phyloP scores from a whole-genome alignment of 805 yeast genomes.

The Zygotorulaspora chibaensis region DNA sequence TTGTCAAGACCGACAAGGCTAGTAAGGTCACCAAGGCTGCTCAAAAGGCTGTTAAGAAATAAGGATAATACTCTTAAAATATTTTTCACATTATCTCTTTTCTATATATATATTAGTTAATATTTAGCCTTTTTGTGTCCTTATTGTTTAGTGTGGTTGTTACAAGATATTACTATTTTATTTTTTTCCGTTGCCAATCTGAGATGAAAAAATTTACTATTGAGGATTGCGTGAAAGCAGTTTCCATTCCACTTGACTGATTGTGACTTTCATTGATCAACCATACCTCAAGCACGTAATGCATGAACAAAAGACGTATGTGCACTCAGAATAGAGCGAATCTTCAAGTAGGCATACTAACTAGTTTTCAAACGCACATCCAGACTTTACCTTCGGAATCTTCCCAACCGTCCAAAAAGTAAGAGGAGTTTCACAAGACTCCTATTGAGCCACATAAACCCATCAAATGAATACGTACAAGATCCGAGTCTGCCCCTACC shows the following conservation, averaged over 20 bases:
- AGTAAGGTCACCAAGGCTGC: slow-evolving; percentile 98
- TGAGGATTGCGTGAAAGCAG: too few relatives aligned
- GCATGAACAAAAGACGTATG: too few relatives aligned
- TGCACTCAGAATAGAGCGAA: too few relatives aligned
- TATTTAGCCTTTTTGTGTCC: slow-evolving; percentile 17
- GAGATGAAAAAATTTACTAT: too few relatives aligned
- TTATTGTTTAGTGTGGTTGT: slow-evolving; percentile 13
- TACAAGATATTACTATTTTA: slow-evolving; percentile 12
- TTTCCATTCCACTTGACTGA: too few relatives aligned
- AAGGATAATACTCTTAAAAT: slow-evolving; percentile 17
- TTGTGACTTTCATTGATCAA: too few relatives aligned
- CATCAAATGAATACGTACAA: slow-evolving; percentile 15
- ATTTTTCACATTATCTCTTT: slow-evolving; percentile 11
- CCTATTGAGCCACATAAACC: slow-evolving; percentile 19
- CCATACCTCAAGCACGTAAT: too few relatives aligned
- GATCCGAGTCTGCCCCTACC: slow-evolving; percentile 15
- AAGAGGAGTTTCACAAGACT: slow-evolving; percentile 16
- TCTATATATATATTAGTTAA: slow-evolving; percentile 19
- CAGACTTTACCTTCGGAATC: slow-evolving; percentile 20
- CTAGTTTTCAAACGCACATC: background rate
- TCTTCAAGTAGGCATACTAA: background rate
- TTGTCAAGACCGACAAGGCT: slow-evolving; percentile 78
- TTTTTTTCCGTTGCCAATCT: background rate
- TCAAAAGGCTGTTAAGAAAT: slow-evolving; percentile 36
- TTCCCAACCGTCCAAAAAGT: slow-evolving; percentile 27